phyloP scores from a whole-genome alignment of 495 filamentous ascomycete species.

The Penicillium paradoxum region DNA sequence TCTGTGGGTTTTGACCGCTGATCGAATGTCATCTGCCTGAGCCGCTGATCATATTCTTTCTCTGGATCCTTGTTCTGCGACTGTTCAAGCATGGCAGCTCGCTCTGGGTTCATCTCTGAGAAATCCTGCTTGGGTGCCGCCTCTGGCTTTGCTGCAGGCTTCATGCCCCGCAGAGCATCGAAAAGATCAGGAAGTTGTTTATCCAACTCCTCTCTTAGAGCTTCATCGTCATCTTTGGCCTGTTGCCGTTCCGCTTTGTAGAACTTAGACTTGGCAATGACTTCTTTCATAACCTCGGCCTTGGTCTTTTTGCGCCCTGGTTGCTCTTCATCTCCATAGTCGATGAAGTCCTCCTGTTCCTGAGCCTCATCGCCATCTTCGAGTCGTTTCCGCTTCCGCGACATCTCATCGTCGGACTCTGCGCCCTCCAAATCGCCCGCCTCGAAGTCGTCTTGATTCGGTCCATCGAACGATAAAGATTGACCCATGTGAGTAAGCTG shows the following conservation, averaged over 20 bases:
- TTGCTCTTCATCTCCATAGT: conserved; percentile 43
- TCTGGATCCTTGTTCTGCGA: conserved; percentile 61
- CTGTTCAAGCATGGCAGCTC: conserved; percentile 54
- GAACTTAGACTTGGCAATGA: conserved; percentile 94
- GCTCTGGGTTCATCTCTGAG: conserved; percentile 55
- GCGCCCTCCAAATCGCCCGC: conserved; percentile 63
- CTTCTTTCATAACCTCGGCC: conserved; percentile 92
- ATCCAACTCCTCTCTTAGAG: conserved; percentile 74
- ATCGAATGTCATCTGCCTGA: conserved; percentile 78
- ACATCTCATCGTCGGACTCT: conserved; percentile 57
- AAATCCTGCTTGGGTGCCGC: conserved; percentile 36
- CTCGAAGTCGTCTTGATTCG: conserved; percentile 65
- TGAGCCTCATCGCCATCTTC: conserved; percentile 23
- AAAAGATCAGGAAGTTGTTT: conserved; percentile 77
- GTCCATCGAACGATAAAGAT: conserved; percentile 56
- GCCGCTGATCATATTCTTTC: conserved; percentile 76
- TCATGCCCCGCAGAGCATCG: conserved; percentile 55
- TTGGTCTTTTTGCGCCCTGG: conserved; percentile 86
- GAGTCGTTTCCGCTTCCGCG: conserved; percentile 58
- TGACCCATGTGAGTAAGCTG: conserved; percentile 81
- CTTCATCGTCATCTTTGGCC: conserved; percentile 89
- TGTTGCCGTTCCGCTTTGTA: conserved; percentile 91
- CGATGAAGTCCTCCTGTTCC: conserved; percentile 34
- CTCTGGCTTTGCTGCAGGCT: conserved; percentile 39
- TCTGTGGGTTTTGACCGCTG: conserved; percentile 78